A percentile compares a stretch with the other conserved stretches of the same genome.
Evolutionary conservation across 768 basidiomycete genomes (phyloP).

Genomic region (Termitomyces sp.): DNA sequence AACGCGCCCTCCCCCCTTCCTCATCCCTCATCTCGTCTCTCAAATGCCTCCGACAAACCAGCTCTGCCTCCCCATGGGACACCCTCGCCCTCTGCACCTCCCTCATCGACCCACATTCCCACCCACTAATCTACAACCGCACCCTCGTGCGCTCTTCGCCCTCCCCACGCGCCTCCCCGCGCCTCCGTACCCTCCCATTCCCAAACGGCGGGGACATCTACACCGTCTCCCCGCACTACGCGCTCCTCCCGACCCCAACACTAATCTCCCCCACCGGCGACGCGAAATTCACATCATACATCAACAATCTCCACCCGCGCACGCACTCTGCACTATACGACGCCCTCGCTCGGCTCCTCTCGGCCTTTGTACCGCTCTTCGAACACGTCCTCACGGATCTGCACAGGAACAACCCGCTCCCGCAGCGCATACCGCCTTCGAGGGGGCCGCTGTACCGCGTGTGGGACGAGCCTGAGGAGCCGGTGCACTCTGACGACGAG

Average conservation of each 20-base stretch:
- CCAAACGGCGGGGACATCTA: conserved; percentile 28
- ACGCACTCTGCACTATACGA: conserved; percentile 21
- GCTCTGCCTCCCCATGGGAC: conserved; percentile 2
- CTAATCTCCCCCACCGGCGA: conserved; percentile 24
- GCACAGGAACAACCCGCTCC: conserved; percentile 40
- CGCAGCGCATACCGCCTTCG: conserved; percentile 33
- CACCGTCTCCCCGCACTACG: conserved; percentile 32
- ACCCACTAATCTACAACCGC: conserved; percentile 33
- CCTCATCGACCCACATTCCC: conserved; percentile 35
- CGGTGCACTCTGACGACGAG: conserved; percentile 44
- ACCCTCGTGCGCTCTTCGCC: conserved; percentile 26
- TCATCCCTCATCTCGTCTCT: conserved; percentile 22
- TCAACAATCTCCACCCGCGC: conserved; percentile 44
- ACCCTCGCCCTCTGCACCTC: conserved; percentile 17
- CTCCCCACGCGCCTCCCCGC: conserved; percentile 13
- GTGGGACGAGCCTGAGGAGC: conserved; percentile 45
- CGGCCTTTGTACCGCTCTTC: conserved; percentile 39
- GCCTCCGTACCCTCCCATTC: conserved; percentile 20
- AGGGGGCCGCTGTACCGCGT: conserved; percentile 29
- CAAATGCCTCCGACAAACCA: conserved; percentile 12
- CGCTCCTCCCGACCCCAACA: conserved; percentile 41
- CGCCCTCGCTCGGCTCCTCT: conserved; percentile 19
- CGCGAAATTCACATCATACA: conserved; percentile 38
- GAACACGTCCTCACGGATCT: conserved; percentile 48
- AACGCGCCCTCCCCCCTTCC: conserved; percentile 22